A percentile compares a stretch with the other conserved stretches of the same genome.
phyloP scores from a whole-genome alignment of 345 rosid genomes.

The Aquilaria sinensis region DNA sequence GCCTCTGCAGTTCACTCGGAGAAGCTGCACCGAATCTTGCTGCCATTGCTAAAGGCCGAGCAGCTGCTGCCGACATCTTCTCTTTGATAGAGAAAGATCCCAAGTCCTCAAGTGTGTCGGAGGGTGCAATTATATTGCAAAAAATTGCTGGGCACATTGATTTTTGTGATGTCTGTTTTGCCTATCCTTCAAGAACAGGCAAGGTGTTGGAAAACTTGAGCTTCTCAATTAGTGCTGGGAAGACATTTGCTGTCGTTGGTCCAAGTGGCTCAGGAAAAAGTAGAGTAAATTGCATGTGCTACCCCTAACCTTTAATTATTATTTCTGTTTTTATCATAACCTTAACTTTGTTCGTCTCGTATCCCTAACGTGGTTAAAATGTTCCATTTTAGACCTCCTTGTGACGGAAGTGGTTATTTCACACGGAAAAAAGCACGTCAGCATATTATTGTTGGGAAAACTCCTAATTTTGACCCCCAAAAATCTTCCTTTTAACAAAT shows the following conservation, averaged over 20 bases:
- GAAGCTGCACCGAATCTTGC: slow-evolving; percentile 74
- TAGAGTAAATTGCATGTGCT: too few species aligned
- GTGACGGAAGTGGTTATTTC: too few species aligned
- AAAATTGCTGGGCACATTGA: slow-evolving; percentile 55
- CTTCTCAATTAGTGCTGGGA: slow-evolving; percentile 54
- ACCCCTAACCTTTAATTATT: too few species aligned
- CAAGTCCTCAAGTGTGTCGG: slow-evolving; percentile 20
- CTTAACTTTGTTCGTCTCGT: too few species aligned
- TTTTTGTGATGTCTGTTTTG: slow-evolving; percentile 45
- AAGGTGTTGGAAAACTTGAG: slow-evolving; percentile 61
- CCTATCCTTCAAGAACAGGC: slow-evolving; percentile 62
- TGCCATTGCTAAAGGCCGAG: slow-evolving; percentile 69
- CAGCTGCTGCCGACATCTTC: slow-evolving; percentile 56
- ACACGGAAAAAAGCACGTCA: too few species aligned
- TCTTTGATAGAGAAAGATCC: slow-evolving; percentile 37
- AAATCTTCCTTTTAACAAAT: too few species aligned
- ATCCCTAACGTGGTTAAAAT: too few species aligned
- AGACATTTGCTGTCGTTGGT: slow-evolving; percentile 71
- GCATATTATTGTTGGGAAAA: too few species aligned
- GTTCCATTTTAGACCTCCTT: too few species aligned
- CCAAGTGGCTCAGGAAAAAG: slow-evolving; percentile 94
- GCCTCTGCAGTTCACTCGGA: slow-evolving; percentile 53
- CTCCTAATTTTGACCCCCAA: too few species aligned
- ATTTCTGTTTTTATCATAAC: too few species aligned
- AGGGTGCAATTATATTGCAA: slow-evolving; percentile 28